Base-by-base conservation (phyloP, 2,329 filamentous ascomycete species). In the Phoma sp. region DNA sequence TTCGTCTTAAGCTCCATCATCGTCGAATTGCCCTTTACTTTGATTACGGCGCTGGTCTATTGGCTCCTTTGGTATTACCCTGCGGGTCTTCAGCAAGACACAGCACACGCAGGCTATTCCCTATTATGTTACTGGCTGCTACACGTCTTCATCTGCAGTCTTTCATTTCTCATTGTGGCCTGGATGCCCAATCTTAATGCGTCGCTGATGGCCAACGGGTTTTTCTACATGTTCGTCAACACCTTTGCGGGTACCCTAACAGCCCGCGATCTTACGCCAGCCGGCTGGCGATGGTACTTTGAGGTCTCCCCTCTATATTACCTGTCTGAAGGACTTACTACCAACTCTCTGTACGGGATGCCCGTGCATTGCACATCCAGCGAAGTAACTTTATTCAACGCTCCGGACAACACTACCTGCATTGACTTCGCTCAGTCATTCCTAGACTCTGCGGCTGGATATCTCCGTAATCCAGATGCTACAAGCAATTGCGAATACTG, bases 1-100 rank as follows among this genome's bases (percentile, higher is more conserved):
- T 92, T 92, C 71, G 82, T 91, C 66, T 77, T 87, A 2, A 83
- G 85, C 59, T 88, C 89, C 62, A 83, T 91, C 47, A 52, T 89
- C 1, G 86, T 88, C 32, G 89, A 92, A 69, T 79, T 91, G 1
- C 87, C 88, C 0, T 92, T 80, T 74, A 79, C 84, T 39, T 77
- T 85, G 34, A 51, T 91, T 7, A 83, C 84, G 5, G 85, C 81
- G 2, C 70, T 89, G 15, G 66, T 90, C 6, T 83, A 87, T 60
- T 91, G 79, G 66, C 77, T 83, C 5, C 82, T 80, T 68, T 89
- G 86, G 78, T 90, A 90, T 78, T 91, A 88, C 52, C 69, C 74
- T 0, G 65, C 72, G 6, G 67, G 65, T 10, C 67, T 76, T 3
- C 64, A 28, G 25, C 15, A 15, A 37, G 43, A 29, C 4, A 4